phyloP scores from a whole-genome alignment of 768 basidiomycete species.

The Suillus discolor region DNA sequence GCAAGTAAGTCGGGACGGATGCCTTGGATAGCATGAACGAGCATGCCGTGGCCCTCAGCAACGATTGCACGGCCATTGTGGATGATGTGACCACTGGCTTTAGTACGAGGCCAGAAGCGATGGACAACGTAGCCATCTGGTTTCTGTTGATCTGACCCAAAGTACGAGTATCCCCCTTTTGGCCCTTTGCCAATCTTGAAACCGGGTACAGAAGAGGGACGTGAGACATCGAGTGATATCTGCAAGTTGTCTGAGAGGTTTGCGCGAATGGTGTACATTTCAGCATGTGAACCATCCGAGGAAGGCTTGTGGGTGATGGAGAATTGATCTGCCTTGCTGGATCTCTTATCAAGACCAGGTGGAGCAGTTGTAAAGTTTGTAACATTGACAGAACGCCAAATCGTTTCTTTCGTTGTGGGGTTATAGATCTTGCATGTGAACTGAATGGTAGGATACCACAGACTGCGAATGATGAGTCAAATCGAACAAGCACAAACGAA shows the following conservation, averaged over 20 bases:
- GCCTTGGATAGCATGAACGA: conserved; percentile 96
- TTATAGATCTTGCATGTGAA: conserved; percentile 90
- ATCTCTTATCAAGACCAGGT: conserved; percentile 82
- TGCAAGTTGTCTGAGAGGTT: conserved; percentile 82
- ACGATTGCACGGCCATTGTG: conserved; percentile 60
- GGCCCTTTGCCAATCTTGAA: conserved; percentile 91
- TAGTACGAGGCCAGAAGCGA: conserved; percentile 83
- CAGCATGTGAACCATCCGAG: conserved; percentile 61
- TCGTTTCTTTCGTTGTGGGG: conserved; percentile 68
- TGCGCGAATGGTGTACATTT: conserved; percentile 78
- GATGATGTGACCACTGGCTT: conserved; percentile 67
- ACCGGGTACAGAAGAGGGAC: conserved; percentile 73
- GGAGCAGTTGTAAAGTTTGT: conserved; percentile 76
- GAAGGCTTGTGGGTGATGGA: conserved; percentile 66
- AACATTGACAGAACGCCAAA: conserved; percentile 89
- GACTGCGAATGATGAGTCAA: conserved; percentile 43
- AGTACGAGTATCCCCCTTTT: conserved; percentile 89
- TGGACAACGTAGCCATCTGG: conserved; percentile 88
- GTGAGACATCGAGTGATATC: conserved; percentile 70
- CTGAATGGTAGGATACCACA: conserved; percentile 95
- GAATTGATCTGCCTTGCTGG: conserved; percentile 84
- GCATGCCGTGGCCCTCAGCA: conserved; percentile 74
- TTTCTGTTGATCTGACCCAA: conserved; percentile 66
- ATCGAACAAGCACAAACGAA: conserved; percentile 10
- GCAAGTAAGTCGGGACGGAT: conserved; percentile 97